Conservation (phyloP, 2,329 filamentous ascomycete species). For the Myotisia sp. region DNA sequence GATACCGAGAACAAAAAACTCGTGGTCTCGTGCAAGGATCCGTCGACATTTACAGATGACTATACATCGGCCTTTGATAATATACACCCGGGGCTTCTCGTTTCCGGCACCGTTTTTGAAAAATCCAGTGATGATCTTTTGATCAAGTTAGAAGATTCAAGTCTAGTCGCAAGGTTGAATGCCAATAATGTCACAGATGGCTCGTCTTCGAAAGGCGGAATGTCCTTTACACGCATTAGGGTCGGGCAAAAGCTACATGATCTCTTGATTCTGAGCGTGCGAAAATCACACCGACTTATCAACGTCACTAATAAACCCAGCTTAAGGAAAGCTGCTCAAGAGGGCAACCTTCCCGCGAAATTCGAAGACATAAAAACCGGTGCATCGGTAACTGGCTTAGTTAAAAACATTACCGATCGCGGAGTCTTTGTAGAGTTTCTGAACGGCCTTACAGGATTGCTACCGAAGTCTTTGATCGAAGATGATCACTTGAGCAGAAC, state of each 20-base stretch:
- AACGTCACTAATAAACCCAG: constrained; percentile 71
- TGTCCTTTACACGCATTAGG: constrained; percentile 63
- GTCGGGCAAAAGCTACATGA: constrained; percentile 72
- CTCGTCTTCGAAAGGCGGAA: constrained; percentile 60
- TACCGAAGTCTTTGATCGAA: constrained; percentile 65
- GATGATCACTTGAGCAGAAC: constrained; percentile 52
- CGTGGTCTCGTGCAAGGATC: constrained; percentile 86
- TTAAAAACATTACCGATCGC: constrained; percentile 68
- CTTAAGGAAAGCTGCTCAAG: constrained; percentile 59
- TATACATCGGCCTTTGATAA: constrained; percentile 59
- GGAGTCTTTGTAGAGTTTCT: constrained; percentile 84
- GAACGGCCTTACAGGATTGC: constrained; percentile 58
- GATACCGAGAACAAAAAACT: constrained; percentile 57
- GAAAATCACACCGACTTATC: constrained; percentile 60
- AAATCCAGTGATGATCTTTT: constrained; percentile 64
- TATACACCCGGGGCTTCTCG: constrained; percentile 57
- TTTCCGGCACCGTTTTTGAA: constrained; percentile 66
- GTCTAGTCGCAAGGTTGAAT: constrained; percentile 63
- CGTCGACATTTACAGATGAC: constrained; percentile 61
- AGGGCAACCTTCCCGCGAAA: constrained; percentile 54
- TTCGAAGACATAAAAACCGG: constrained; percentile 61
- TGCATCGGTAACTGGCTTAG: constrained; percentile 58
- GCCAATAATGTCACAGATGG: constrained; percentile 74
- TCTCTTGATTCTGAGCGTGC: constrained; percentile 75
- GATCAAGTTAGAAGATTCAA: constrained; percentile 58